phyloP scores from a whole-genome alignment of 2,329 filamentous ascomycete genomes.

The Fusarium falciforme region DNA sequence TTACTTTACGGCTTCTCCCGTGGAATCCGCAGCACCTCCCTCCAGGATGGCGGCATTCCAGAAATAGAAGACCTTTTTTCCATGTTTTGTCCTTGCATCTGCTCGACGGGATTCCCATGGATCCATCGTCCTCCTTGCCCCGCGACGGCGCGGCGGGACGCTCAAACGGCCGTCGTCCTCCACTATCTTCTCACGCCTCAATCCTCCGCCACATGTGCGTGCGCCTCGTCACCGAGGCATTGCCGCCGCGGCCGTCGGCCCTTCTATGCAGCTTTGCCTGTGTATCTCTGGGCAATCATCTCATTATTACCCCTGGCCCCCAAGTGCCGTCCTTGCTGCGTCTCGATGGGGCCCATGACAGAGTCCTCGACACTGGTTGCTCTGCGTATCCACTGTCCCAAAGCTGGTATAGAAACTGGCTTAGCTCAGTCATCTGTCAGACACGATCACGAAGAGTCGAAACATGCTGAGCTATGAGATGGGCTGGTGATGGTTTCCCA shows the following conservation, averaged over 20 bases:
- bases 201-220: constrained; percentile 15
- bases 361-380: constrained; percentile 13
- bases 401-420: constrained; percentile 27
- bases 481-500: background rate
- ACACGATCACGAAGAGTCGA: constrained; percentile 16
- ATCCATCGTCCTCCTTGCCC: constrained; percentile 10
- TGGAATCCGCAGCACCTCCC: constrained; percentile 1
- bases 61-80: constrained; percentile 31
- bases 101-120: constrained; percentile 26
- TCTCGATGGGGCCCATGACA: constrained; percentile 22
- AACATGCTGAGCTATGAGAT: constrained; percentile 18
- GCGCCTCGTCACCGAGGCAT: constrained; percentile 12
- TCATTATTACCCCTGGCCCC: constrained; percentile 23
- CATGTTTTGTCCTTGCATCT: constrained; percentile 3
- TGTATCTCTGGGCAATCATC: constrained; percentile 14
- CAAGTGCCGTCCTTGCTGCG: constrained; percentile 33
- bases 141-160: constrained; percentile 3
- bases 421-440: constrained; percentile 11
- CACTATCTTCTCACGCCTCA: constrained; percentile 11
- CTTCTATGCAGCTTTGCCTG: constrained; percentile 3
- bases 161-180: constrained; percentile 1
- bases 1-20: constrained; percentile 10
- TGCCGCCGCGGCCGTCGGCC: constrained; percentile 22
- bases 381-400: constrained; percentile 28
- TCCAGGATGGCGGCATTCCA: constrained; percentile 15